phyloP scores from a whole-genome alignment of 345 rosid genomes.

The Streptanthus diversifolius region DNA sequence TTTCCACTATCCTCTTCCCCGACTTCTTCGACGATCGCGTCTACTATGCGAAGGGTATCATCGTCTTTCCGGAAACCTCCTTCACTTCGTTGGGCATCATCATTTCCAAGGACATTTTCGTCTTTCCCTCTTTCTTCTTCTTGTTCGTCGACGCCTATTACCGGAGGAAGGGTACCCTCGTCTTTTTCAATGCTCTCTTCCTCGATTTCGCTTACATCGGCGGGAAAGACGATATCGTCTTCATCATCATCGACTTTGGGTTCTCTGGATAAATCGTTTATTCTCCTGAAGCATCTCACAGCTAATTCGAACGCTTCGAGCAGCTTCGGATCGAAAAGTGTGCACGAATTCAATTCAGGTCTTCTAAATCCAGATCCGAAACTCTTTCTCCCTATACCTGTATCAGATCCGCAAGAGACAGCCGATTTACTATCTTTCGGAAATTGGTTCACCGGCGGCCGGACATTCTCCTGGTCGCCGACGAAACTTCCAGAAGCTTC shows the following conservation, averaged over 20 bases:
- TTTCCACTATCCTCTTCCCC: constrained; percentile 22
- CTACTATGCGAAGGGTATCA: neutral
- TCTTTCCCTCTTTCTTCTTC: neutral
- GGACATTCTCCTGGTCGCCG: constrained; percentile 48
- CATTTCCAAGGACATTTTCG: neutral
- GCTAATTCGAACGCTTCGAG: constrained; percentile 66
- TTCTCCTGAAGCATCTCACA: constrained; percentile 39
- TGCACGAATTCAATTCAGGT: constrained; percentile 64
- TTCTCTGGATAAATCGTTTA: constrained; percentile 36
- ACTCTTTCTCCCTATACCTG: constrained; percentile 12
- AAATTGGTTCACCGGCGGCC: constrained; percentile 37
- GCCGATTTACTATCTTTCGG: constrained; percentile 14
- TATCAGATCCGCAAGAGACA: constrained; percentile 10
- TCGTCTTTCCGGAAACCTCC: neutral
- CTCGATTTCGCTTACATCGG: constrained; percentile 3
- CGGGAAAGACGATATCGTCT: constrained; percentile 20
- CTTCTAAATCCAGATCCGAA: constrained; percentile 55
- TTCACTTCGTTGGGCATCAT: constrained; percentile 24
- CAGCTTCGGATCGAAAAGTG: constrained; percentile 74
- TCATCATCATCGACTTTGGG: constrained; percentile 6
- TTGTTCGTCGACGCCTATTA: neutral
- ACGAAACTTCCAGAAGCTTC: constrained; percentile 28
- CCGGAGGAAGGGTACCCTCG: neutral
- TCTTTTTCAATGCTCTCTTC: neutral
- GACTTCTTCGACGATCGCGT: neutral